Base-by-base conservation (phyloP, 23 red algal species). In the Chondrus crispus region DNA sequence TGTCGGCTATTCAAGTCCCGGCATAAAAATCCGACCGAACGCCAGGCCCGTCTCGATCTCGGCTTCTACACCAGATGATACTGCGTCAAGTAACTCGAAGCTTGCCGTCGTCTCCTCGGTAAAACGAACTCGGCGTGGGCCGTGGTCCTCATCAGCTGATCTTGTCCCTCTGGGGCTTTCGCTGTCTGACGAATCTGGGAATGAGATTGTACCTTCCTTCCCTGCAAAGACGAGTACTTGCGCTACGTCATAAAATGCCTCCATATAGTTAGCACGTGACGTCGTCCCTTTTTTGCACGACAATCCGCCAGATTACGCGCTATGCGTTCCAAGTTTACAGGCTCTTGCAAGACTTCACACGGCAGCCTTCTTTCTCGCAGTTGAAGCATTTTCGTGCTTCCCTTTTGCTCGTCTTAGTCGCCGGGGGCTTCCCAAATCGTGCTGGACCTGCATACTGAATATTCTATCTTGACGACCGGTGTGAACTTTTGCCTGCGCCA, bases 381-480 rank as follows among this genome's bases (percentile, higher is more conserved):
- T 82, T 82, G 49, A 82, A 82, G n/a, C 78, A 80, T 29, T 50
- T 80, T 39, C 19, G 75, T 32, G 26, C 35, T 32, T n/a, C 26
- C 9, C 60, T 32, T 55, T 55, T 55, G 12, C 60, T 6, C 0
- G 26, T 66, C 6, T 66, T 22, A 13, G 60, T 9, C 9, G 8
- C 35, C 7, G 18, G 60, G 60, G 1, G 1, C 0, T 6, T 7
- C 18, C 18, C 7, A n/a, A 66, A 66, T 66, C 8, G 26, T 22
- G 8, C 18, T 12, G 60, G 60, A 6, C 60, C 60, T 66, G 60
- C 18, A n/a, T 66, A 66, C 9, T 66, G 26, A 32, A 66, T 66
- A 13, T n/a, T 66, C 18, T 6, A 66, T 32, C 60, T 22, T 32
- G 60, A 19, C 8, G 60, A 8, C 26, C 60, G 60, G 60, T 66